Evolutionary conservation across 1,139 yeast genomes (phyloP), one percentile per base, ranked within the genome.

Genomic region (Kodamaea plutei): DNA sequence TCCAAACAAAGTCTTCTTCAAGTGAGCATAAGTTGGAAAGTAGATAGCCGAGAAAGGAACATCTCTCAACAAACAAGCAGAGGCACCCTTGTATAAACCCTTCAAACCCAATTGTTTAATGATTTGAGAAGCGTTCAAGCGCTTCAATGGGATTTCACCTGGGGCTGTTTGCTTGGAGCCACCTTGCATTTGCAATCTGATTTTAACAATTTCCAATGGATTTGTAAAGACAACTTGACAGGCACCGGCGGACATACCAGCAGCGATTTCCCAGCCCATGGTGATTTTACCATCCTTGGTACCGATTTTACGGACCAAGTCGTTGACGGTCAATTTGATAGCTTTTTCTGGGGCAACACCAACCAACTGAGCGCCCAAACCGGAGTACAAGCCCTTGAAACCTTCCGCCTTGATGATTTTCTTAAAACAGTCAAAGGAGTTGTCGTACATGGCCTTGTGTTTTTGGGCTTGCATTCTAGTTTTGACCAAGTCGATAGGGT

Each of bases 271-370:
- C 71, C 83, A 76, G 28, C 69, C 61, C 63, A 84, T 59, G 18
- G 84, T 67, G 40, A 89, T 74, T 31, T 67, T 58, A 26, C 83
- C 81, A 29, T 69, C 61, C 33, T 72, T 68, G 16, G 87, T 73
- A 44, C 93, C 79, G 38, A 78, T 69, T 28, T 79, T 79, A 51
- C 97, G 76, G 35, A 89, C 79, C 41, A 84, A 68, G 55, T 91
- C 98, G 59, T 91, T 91, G 29, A 91, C 95, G 0, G 97, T 89
- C 44, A 91, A 75, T 61, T 91, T 91, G 52, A 91, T 91, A 30
- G 97, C 98, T 66, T 91, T 91, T 60, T 91, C 98, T 3, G 98
- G 98, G 0, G 97, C 97, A 30, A 91, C 97, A 42, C 98, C 98
- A 27, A 91, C 79, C 48, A 91, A 68, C 60, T 91, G 98, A 20